Evolutionary conservation across 2,329 filamentous ascomycete genomes (phyloP).

Genomic region (Akanthomyces muscarius): DNA sequence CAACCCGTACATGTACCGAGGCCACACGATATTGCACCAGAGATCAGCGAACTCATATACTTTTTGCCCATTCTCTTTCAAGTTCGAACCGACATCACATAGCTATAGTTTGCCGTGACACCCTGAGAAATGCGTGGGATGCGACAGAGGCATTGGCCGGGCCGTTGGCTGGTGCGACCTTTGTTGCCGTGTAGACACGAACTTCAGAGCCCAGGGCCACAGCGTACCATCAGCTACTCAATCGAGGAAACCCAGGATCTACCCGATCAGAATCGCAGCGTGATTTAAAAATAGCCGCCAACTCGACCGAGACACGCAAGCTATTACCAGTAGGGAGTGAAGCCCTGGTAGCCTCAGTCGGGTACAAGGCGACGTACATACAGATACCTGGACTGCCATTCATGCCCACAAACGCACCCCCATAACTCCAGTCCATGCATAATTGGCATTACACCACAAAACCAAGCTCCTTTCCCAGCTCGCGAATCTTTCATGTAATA

Average conservation of each 20-base stretch:
- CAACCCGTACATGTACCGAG: no score
- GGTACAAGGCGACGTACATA: no score
- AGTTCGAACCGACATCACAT: no score
- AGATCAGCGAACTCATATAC: no score
- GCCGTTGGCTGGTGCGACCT: neutral
- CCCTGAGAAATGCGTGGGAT: no score
- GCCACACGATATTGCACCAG: no score
- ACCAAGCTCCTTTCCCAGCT: neutral
- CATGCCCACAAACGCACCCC: neutral
- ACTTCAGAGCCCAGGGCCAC: no score
- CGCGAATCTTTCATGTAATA: conserved; percentile 16
- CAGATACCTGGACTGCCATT: no score
- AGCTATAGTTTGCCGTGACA: no score
- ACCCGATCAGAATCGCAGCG: neutral
- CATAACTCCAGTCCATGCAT: neutral
- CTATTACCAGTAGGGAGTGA: no score
- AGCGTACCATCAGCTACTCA: neutral
- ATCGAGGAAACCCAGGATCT: neutral
- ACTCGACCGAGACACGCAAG: neutral
- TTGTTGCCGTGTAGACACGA: neutral
- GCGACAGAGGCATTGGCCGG: neutral
- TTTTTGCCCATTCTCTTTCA: no score
- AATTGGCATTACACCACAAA: conserved; percentile 11
- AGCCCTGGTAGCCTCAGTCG: no score
- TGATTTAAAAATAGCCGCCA: neutral